Evolutionary conservation across 495 filamentous ascomycete genomes (phyloP).

Genomic region (Hyaloscypha hepaticicola): DNA sequence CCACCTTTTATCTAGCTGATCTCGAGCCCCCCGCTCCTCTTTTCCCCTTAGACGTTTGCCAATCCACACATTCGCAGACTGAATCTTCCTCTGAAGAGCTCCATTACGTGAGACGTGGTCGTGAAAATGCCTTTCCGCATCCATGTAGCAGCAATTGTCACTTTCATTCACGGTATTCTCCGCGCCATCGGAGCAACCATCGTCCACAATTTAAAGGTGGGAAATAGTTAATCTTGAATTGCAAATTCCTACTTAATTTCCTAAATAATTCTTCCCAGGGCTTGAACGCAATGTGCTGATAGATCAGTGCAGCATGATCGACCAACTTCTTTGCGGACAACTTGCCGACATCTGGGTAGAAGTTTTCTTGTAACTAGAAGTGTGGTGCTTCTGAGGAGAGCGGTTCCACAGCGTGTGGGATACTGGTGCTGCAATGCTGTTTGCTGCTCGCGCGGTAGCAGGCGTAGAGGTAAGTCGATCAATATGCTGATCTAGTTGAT

Average conservation of each 20-base stretch:
- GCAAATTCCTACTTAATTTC: constrained; percentile 41
- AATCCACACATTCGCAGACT: no score
- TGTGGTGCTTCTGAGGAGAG: constrained; percentile 59
- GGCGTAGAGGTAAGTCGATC: constrained; percentile 79
- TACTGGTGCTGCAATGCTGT: constrained; percentile 66
- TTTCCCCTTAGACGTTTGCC: no score
- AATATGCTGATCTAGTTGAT: constrained; percentile 75
- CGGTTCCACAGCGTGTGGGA: constrained; percentile 61
- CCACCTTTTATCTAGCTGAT: no score
- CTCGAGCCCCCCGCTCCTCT: no score
- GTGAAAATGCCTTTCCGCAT: no score
- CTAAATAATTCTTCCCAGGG: constrained; percentile 6
- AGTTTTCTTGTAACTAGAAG: constrained; percentile 43
- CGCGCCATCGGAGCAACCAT: constrained; percentile 34
- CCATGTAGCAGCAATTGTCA: no score
- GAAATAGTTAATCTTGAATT: constrained; percentile 42
- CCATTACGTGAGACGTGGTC: no score
- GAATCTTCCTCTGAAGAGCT: no score
- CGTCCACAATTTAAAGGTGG: constrained; percentile 31
- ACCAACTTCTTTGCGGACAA: constrained; percentile 41
- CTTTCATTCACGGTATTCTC: constrained; percentile 26
- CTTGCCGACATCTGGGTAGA: constrained; percentile 52
- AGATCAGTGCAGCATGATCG: background rate
- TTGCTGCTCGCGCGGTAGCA: constrained; percentile 73
- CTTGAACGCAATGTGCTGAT: background rate